Evolutionary conservation across 108 stramenopile species (phyloP).

Genomic region (Poteriospumella lacustris): DNA sequence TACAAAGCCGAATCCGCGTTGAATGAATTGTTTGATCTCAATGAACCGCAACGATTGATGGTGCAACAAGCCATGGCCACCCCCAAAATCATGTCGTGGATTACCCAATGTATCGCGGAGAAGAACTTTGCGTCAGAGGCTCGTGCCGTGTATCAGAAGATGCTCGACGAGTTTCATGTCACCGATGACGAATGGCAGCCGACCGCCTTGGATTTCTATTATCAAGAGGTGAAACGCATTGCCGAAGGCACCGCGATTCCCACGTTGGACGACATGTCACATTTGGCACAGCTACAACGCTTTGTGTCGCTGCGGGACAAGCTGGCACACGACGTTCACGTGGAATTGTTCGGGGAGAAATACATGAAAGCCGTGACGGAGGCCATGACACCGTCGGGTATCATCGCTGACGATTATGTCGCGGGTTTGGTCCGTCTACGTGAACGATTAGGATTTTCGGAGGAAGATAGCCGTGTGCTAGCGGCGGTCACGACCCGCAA

Average conservation of each 20-base stretch:
- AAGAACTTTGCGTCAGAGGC: background rate
- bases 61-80: background rate
- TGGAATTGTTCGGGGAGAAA: slow-evolving; percentile 2
- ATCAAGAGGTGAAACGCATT: background rate
- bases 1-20: background rate
- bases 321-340: background rate
- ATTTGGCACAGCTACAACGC: background rate
- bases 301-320: background rate
- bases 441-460: background rate
- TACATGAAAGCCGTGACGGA: background rate
- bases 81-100: background rate
- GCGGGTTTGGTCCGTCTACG: background rate
- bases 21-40: slow-evolving; percentile 15
- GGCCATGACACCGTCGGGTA: background rate
- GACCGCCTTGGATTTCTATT: slow-evolving; percentile 9
- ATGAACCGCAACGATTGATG: background rate
- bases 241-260: background rate
- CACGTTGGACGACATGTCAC: background rate
- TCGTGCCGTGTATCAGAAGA: background rate
- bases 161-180: background rate
- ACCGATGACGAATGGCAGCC: background rate
- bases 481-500: background rate
- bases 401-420: slow-evolving; percentile 16
- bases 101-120: slow-evolving; percentile 14
- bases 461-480: background rate